Evolutionary conservation across 352 stramenopile species (phyloP), one percentile per base, ranked within the genome.

Genomic region (Peronospora farinosa): DNA sequence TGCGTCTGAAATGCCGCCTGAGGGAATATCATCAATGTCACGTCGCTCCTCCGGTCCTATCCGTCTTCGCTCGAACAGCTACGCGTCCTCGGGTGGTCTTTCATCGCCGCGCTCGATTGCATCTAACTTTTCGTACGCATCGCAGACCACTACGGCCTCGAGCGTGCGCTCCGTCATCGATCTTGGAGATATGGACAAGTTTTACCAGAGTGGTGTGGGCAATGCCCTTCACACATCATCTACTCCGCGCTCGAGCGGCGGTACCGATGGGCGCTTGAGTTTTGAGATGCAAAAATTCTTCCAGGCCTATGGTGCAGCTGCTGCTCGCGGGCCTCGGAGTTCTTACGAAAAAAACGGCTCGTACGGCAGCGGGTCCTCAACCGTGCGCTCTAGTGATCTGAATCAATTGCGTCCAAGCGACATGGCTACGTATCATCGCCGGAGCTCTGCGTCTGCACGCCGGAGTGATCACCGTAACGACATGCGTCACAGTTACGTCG

Each of bases 41-140:
- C 43, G 47, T 38, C 52, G 48, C 25, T 67, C 57, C 10, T 63
- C 64, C 7, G 43, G 40, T 28, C 47, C 54, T 0, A 63, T 67
- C 41, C 70, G 69, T 45, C 54, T 48, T 7, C 73, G 69, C 35
- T 77, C 74, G 11, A 85, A 79, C 59, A 86, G 73, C 60, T 84
- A 86, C 33, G 74, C 78, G 54, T 86, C 75, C 15, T 74, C 62
- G 31, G 62, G 63, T 4, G 65, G 62, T 42, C 51, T 66, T 21
- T 89, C 76, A 28, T 87, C 78, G 5, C 76, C 78, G 25, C 78
- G 74, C 23, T 87, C 76, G 9, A 63, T 70, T 15, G 76, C 78
- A 41, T 89, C 75, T 57, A 89, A 87, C 66, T 86, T 81, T 35
- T 89, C 75, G 41, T 87, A 89, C 66, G 69, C 56, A 8, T 87